phyloP scores from a whole-genome alignment of 2,329 filamentous ascomycete genomes.

The Ilyonectria mors-panacis region DNA sequence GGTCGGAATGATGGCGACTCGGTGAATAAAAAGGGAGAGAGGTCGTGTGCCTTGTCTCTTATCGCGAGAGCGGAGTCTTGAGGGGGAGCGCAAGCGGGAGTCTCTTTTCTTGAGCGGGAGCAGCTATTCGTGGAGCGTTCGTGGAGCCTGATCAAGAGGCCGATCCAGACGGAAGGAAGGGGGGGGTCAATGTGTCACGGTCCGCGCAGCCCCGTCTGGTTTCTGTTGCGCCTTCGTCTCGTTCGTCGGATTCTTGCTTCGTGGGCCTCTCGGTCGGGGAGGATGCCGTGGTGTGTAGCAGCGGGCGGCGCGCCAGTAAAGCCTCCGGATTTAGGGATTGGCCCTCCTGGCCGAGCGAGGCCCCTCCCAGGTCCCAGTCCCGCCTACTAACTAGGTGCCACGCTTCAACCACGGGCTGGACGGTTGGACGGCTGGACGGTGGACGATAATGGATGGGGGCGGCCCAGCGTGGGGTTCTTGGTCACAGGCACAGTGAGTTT shows the following conservation, averaged over 20 bases:
- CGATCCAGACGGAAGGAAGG: constrained; percentile 4
- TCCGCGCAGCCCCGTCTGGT: constrained; percentile 17
- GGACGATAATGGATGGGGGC: background rate
- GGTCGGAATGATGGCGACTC: constrained; percentile 54
- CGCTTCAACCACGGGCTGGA: background rate
- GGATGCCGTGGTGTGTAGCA: constrained; percentile 16
- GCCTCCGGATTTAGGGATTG: constrained; percentile 11
- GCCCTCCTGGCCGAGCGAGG: constrained; percentile 9
- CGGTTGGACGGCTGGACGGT: constrained; percentile 7
- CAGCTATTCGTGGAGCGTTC: constrained; percentile 5
- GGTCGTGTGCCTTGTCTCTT: constrained; percentile 28
- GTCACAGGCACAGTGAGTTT: background rate
- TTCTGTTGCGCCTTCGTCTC: constrained; percentile 21
- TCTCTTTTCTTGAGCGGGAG: constrained; percentile 4
- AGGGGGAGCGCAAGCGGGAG: constrained; percentile 21
- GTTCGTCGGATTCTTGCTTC: constrained; percentile 21
- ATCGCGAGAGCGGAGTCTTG: constrained; percentile 24
- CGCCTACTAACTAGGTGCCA: background rate
- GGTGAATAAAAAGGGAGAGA: constrained; percentile 18
- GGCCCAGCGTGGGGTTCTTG: background rate
- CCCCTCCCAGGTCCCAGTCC: background rate
- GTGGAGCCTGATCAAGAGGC: background rate
- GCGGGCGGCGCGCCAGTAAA: constrained; percentile 17
- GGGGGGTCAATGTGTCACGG: constrained; percentile 21
- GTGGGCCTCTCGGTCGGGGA: constrained; percentile 22